Evolutionary conservation across 169 alveolate species (phyloP), one percentile per base, ranked within the genome.

Genomic region (Cryptosporidium sp.): DNA sequence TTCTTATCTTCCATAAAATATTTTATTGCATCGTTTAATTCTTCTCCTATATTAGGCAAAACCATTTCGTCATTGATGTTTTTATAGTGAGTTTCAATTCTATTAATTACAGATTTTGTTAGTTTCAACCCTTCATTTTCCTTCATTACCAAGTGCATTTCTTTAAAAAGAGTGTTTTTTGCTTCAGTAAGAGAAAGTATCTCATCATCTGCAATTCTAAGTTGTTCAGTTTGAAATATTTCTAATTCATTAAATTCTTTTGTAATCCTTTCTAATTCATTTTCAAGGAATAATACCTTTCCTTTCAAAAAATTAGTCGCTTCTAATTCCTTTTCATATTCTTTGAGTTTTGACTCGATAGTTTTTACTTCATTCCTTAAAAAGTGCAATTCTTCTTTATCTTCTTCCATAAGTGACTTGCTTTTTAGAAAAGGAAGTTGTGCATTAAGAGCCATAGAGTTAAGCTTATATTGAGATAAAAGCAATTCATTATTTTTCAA

Each of bases 351-450:
- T 62, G 51, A 33, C 62, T 80, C 89, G 16, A 80, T 9, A 45
- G n/a, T 41, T 41, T 21, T 48, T 12, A 80, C 45, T 50, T 62
- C 62, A 39, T 18, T 67, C 43, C 75, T 59, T 21, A 80, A 67
- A 21, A 43, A 43, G 12, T 43, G 16, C 12, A 80, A 26, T 59
- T 80, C 89, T 80, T 80, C 75, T 43, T 80, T 59, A 21, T 80
- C 75, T 35, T 59, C 68, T 1, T 65, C 75, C 51, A 43, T 37
- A 31, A 80, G 21, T 7, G 75, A 37, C 18, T 12, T 80, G 41
- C 89, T 80, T 65, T 62, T 80, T 45, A 80, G 39, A 80, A 62
- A 80, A 41, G 89, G 89, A 14, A 80, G 16, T 48, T 80, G 89
- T 5, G 89, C 89, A 80, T 29, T 33, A 16, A 80, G 89, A 23